Evolutionary conservation across 352 stramenopile species (phyloP).

Genomic region (Pythium biforme): DNA sequence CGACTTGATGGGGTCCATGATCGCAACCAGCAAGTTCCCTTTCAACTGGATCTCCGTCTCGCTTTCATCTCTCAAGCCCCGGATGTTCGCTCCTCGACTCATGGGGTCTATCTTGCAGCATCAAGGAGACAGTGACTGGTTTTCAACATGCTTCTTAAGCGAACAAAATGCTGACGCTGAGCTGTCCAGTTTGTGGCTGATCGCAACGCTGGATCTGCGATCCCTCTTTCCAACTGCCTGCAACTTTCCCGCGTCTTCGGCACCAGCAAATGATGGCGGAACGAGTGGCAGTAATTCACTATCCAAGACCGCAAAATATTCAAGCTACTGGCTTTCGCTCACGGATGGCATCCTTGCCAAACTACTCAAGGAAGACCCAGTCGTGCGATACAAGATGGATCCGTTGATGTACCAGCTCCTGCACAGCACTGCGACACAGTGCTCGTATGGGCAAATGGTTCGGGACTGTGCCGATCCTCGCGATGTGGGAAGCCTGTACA

Average conservation of each 20-base stretch:
- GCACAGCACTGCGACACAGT: conserved; percentile 34
- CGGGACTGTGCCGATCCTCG: conserved; percentile 23
- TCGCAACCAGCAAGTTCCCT: conserved; percentile 55
- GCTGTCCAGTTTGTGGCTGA: conserved; percentile 60
- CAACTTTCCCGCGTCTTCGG: not conserved
- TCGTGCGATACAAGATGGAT: conserved; percentile 56
- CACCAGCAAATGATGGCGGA: not conserved
- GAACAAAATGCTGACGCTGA: conserved; percentile 52
- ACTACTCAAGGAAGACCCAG: conserved; percentile 41
- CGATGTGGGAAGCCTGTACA: conserved; percentile 40
- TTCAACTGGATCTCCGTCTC: conserved; percentile 63
- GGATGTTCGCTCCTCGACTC: conserved; percentile 57
- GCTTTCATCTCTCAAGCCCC: conserved; percentile 35
- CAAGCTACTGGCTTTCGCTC: conserved; percentile 68
- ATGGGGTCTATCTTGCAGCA: conserved; percentile 61
- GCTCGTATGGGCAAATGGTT: conserved; percentile 38
- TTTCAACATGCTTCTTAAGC: conserved; percentile 61
- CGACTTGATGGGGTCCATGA: conserved; percentile 59
- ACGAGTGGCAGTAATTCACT: not conserved
- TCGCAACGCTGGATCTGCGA: conserved; percentile 59
- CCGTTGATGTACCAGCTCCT: conserved; percentile 46
- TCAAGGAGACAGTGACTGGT: conserved; percentile 59
- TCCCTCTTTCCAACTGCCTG: conserved; percentile 24
- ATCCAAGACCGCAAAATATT: conserved; percentile 25
- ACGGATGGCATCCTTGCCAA: conserved; percentile 67